Evolutionary conservation across 2,329 filamentous ascomycete genomes (phyloP), one percentile per base, ranked within the genome.

Genomic region (Trichoderma sp.): DNA sequence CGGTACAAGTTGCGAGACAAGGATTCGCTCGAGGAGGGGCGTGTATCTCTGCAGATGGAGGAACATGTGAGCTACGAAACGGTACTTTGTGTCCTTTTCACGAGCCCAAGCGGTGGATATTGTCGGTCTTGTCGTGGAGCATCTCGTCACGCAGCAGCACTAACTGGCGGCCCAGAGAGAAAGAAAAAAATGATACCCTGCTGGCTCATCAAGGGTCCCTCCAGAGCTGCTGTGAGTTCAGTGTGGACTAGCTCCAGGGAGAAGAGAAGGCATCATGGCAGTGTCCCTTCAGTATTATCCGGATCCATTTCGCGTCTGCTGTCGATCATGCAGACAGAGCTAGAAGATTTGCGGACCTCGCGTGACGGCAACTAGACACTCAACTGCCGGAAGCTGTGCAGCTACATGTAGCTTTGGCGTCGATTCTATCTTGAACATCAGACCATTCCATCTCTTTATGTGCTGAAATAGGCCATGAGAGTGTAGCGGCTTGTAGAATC

Each of bases 91-190:
- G 4, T 38, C 14, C 41, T 27, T 53, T 29, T 56, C 38, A 33
- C 27, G 59, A 31, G 62, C 62, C 69, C 41, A 24, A 18, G n/a
- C 31, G n/a, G 60, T 73, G 71, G 71, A 73, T 64, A 73, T 35
- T 73, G n/a, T 63, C 38, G 68, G 68, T 31, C 69, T 50, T 53
- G 21, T 21, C 69, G 24, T 71, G 67, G 67, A 71, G 67, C 67
- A 9, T 21, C 24, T n/a, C 27, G 33, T 45, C 9, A 27, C 56
- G 41, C 7, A 50, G 18, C 21, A 69, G 41, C 60, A 73, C 41
- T 56, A 73, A 50, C 18, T 50, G 60, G 41, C 14, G 31, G 38
- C n/a, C 14, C 59, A 64, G n/a, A 29, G 24, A 63, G 53, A 41
- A 45, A n/a, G n/a, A 3, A 45, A 45, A 60, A 35, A 71, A 35